These are phyloP conservation scores for Neckera pumila DNA, from an alignment of 225 moss, liverwort and hornwort genomes.

Conservation along the genomic window DNA sequence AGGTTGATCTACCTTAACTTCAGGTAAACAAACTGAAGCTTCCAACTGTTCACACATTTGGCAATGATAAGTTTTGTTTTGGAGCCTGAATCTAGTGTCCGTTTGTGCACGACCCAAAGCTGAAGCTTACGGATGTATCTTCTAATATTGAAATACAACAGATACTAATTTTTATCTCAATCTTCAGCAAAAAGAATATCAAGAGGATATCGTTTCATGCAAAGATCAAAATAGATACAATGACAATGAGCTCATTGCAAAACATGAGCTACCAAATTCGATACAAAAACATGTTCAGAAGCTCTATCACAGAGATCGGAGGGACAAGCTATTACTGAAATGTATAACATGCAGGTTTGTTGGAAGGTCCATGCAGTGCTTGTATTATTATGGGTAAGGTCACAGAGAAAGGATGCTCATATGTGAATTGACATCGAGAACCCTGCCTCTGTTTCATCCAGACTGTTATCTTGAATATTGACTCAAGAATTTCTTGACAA, in stretches of 20 bases:
- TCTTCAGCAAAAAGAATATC: background rate
- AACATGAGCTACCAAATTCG: background rate
- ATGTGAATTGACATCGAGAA: background rate
- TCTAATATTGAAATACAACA: background rate
- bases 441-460: background rate
- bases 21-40: no score
- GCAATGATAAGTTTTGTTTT: no score
- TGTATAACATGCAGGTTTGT: background rate
- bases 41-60: no score
- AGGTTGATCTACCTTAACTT: no score
- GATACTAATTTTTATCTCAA: background rate
- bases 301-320: background rate
- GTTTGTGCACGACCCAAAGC: background rate
- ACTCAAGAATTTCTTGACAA: background rate
- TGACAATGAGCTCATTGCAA: background rate
- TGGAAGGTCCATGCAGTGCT: background rate
- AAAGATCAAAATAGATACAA: background rate
- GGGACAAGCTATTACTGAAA: background rate
- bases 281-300: background rate
- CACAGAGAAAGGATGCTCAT: background rate
- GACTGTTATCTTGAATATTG: background rate
- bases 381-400: background rate
- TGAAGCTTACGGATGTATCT: background rate
- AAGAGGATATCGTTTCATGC: no score
- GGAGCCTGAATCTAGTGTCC: background rate